These are phyloP conservation scores for Extremus antarcticus DNA, from an alignment of 495 filamentous ascomycete genomes.

Conservation along the genomic window DNA sequence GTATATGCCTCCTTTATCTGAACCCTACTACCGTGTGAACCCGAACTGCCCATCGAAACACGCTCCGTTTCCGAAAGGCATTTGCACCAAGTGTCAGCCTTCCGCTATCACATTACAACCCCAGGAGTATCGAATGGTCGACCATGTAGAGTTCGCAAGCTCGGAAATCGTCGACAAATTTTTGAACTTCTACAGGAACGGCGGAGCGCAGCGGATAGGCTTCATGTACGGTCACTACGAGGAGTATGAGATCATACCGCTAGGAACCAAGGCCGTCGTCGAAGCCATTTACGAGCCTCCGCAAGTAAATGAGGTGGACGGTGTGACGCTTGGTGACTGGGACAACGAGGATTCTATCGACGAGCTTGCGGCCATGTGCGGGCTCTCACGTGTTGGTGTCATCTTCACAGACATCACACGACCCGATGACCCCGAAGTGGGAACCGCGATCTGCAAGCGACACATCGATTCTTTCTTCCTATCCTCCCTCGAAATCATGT, in stretches of 20 bases:
- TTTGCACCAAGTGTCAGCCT: slow-evolving; percentile 97
- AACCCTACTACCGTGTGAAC: slow-evolving; percentile 86
- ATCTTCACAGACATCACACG: slow-evolving; percentile 93
- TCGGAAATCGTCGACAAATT: slow-evolving; percentile 73
- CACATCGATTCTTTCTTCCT: slow-evolving; percentile 93
- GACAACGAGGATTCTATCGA: slow-evolving; percentile 74
- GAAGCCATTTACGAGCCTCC: slow-evolving; percentile 97
- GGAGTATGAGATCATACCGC: slow-evolving; percentile 83
- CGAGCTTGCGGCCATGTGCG: slow-evolving; percentile 71
- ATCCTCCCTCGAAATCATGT: slow-evolving; percentile 82
- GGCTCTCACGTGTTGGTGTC: slow-evolving; percentile 79
- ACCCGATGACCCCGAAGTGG: slow-evolving; percentile 59
- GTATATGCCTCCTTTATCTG: slow-evolving; percentile 89
- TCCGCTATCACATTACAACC: slow-evolving; percentile 93
- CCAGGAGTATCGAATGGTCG: slow-evolving; percentile 93
- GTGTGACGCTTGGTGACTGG: slow-evolving; percentile 80
- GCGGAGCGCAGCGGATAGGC: slow-evolving; percentile 66
- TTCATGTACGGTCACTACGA: slow-evolving; percentile 86
- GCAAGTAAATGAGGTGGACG: slow-evolving; percentile 82
- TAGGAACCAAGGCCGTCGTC: slow-evolving; percentile 92
- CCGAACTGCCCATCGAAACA: slow-evolving; percentile 87
- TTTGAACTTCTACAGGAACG: slow-evolving; percentile 79
- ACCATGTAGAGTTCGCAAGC: slow-evolving; percentile 92
- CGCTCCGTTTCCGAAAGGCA: slow-evolving; percentile 88
- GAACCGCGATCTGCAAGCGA: slow-evolving; percentile 83